Percentiles rank a stretch among this genome's conserved stretches.
phyloP scores from a whole-genome alignment of 2,329 filamentous ascomycete species.

The Fusarium austroafricanum region DNA sequence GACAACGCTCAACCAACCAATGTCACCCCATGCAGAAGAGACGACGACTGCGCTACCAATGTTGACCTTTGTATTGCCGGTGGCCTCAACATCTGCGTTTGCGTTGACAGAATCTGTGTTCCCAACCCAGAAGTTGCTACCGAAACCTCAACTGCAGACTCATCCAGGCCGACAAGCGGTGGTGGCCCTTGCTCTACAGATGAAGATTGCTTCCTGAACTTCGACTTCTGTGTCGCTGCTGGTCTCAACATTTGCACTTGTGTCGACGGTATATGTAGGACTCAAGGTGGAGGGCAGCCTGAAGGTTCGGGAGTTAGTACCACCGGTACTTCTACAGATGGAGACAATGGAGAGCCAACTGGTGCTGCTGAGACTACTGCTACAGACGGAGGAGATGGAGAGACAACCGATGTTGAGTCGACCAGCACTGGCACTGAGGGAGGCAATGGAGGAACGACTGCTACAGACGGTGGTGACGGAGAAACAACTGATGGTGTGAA shows the following conservation, averaged over 20 bases:
- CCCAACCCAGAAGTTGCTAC: too few species aligned
- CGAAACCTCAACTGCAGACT: background rate
- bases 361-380: too few species aligned
- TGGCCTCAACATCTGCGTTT: too few species aligned
- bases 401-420: background rate
- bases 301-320: background rate
- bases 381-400: background rate
- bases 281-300: background rate
- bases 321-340: background rate
- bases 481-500: too few species aligned
- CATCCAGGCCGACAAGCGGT: background rate
- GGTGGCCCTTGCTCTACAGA: conserved; percentile 4
- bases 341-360: too few species aligned
- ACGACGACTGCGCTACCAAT: too few species aligned
- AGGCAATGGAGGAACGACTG: too few species aligned
- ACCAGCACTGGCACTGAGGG: background rate
- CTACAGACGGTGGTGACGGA: background rate
- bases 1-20: too few species aligned
- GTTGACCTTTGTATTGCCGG: too few species aligned
- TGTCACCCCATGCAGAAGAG: too few species aligned
- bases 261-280: conserved; percentile 7
- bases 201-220: conserved; percentile 3
- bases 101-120: too few species aligned
- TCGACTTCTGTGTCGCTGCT: conserved; percentile 5
- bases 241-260: conserved; percentile 13